Base-by-base conservation (phyloP, 2,329 filamentous ascomycete genomes). In the Xylariales sp. region DNA sequence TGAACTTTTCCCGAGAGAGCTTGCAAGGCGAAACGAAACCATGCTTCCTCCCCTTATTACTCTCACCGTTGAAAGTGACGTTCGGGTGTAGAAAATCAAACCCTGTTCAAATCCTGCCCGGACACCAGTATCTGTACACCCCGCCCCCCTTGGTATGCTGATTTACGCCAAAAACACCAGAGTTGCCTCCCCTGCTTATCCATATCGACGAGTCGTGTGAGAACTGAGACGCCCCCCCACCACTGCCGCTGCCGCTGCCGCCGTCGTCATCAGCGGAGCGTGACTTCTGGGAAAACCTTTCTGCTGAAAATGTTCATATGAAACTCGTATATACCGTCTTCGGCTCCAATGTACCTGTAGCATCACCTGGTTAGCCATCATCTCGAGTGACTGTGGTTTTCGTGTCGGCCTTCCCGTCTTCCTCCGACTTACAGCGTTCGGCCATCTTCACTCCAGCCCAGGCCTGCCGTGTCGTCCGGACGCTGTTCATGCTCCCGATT, bases 251-350 rank as follows among this genome's bases (percentile, higher is more conserved):
- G n/a, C n/a, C n/a, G n/a, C n/a, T n/a, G n/a, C n/a, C 5, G 8
- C 9, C n/a, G 18, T 43, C 60, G 43, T 23, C 36, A 39, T 83
- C 72, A 90, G 68, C 85, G 83, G 77, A 87, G 80, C 50, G 81
- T 81, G 70, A 89, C 80, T 69, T 84, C 86, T 1, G 89, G 86
- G 69, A 84, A 86, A 39, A 85, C 80, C 78, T 89, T 91, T 67
- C 92, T 84, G 64, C 81, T 84, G 56, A 86, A 83, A 18, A 89
- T 73, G 75, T 93, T 89, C 71, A 94, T 84, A 41, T 85, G 86
- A 73, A 93, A 88, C 79, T 94, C 91, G 74, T 93, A 93, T 62
- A 94, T 90, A 64, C 92, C 92, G 72, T 92, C 89, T 75, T 93
- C 89, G 41, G 88, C 86, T 23, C 86, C 89, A 48, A 90, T 82